Evolutionary conservation across 108 stramenopile species (phyloP).

Genomic region (Cyclostephanos invisitatus): DNA sequence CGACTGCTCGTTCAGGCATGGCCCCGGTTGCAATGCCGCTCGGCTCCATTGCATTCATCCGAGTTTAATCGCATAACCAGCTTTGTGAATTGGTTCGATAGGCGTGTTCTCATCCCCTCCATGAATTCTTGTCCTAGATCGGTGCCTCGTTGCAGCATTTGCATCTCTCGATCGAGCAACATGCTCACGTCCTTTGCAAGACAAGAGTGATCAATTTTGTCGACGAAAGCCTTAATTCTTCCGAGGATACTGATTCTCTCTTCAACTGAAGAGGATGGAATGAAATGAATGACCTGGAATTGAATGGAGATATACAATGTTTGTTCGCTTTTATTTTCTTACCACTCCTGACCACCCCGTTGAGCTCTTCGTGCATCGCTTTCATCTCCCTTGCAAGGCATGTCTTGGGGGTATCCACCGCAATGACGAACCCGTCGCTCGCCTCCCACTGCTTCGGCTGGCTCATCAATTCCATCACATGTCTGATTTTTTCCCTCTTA

Average conservation of each 20-base stretch:
- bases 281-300: not conserved
- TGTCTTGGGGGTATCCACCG: conserved; percentile 31
- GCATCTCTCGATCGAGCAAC: conserved; percentile 35
- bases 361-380: conserved; percentile 25
- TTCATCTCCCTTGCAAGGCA: conserved; percentile 36
- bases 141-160: conserved; percentile 32
- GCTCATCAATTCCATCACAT: conserved; percentile 16
- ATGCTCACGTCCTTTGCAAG: conserved; percentile 31
- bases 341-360: conserved; percentile 16
- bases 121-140: conserved; percentile 34
- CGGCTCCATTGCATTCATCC: not conserved
- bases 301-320: not conserved
- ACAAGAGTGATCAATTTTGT: conserved; percentile 9
- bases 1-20: not conserved
- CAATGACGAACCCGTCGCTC: conserved; percentile 16
- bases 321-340: conserved; percentile 6
- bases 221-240: conserved; percentile 23
- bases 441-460: conserved; percentile 27
- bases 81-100: conserved; percentile 27
- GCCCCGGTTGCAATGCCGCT: not conserved
- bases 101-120: conserved; percentile 29
- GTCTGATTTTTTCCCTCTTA: conserved; percentile 11
- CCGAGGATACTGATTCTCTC: conserved; percentile 26
- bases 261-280: conserved; percentile 1
- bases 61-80: conserved; percentile 16